phyloP scores from a whole-genome alignment of 2,329 filamentous ascomycete species.

The Monosporascus sp. region DNA sequence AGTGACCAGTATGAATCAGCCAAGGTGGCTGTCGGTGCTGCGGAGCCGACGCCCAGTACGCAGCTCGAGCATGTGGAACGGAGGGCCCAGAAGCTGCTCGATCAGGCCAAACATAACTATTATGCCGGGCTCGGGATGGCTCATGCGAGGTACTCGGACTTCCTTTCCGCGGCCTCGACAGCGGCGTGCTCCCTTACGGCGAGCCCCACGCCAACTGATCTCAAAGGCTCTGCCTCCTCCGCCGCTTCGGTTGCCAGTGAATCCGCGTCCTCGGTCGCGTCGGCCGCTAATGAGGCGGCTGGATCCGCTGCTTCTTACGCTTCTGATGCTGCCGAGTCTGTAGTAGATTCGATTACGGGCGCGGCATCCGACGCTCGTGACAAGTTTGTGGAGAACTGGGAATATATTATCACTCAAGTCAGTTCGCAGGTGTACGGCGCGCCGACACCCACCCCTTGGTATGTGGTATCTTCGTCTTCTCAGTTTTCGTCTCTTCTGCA shows the following conservation, averaged over 20 bases:
- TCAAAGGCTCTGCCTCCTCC: constrained; percentile 42
- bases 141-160: constrained; percentile 72
- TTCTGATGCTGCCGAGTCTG: constrained; percentile 45
- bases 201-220: constrained; percentile 53
- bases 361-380: constrained; percentile 32
- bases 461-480: neutral
- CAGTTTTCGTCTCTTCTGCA: neutral
- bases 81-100: constrained; percentile 51
- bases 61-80: constrained; percentile 30
- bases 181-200: constrained; percentile 57
- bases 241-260: constrained; percentile 40
- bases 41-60: constrained; percentile 54
- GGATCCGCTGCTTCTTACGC: constrained; percentile 37
- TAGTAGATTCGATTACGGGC: constrained; percentile 41
- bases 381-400: constrained; percentile 50
- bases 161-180: constrained; percentile 65
- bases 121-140: constrained; percentile 75
- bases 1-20: constrained; percentile 65
- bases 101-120: constrained; percentile 60
- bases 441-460: constrained; percentile 53
- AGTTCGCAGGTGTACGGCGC: constrained; percentile 67
- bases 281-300: constrained; percentile 42
- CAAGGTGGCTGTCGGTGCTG: constrained; percentile 58
- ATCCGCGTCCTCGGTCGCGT: constrained; percentile 39
- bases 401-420: constrained; percentile 56